Conservation (phyloP, 495 filamentous ascomycete species). For the Evernia prunastri region DNA sequence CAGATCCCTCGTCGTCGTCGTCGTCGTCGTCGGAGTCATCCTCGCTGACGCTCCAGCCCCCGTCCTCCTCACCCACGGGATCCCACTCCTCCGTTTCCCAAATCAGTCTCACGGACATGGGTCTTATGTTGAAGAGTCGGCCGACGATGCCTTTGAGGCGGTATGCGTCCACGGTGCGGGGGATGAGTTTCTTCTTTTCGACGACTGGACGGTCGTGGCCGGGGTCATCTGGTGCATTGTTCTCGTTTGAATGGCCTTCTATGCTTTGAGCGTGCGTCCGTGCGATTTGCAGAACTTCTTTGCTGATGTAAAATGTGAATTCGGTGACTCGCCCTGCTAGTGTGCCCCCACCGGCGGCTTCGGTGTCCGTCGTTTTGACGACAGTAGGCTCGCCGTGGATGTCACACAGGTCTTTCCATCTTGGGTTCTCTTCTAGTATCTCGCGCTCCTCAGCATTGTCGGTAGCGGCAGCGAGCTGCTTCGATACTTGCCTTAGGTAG, state of each 20-base stretch:
- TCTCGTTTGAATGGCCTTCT: background rate
- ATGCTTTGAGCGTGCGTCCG: conserved; percentile 5
- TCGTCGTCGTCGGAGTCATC: conserved; percentile 40
- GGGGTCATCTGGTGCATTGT: background rate
- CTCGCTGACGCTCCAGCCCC: conserved; percentile 48
- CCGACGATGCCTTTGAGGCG: conserved; percentile 70
- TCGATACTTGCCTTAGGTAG: conserved; percentile 75
- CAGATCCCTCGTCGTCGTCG: conserved; percentile 24
- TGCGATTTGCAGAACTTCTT: background rate
- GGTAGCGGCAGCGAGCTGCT: conserved; percentile 58
- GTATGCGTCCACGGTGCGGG: conserved; percentile 72
- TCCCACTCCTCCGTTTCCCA: conserved; percentile 85
- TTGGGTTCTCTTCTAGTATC: conserved; percentile 55
- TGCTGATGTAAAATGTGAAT: conserved; percentile 51
- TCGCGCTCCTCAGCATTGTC: conserved; percentile 41
- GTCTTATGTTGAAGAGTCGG: conserved; percentile 57
- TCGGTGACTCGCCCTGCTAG: conserved; percentile 67
- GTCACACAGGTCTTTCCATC: conserved; percentile 67
- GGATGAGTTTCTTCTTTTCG: conserved; percentile 50
- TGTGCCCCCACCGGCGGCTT: conserved; percentile 50
- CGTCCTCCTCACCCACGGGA: conserved; percentile 51
- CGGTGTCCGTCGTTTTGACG: conserved; percentile 29
- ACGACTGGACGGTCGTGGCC: background rate
- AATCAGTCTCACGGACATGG: conserved; percentile 58
- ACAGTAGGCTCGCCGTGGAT: conserved; percentile 61